These are phyloP conservation scores for Diplodia seriata DNA, from an alignment of 2,329 filamentous ascomycete species.

Conservation along the genomic window DNA sequence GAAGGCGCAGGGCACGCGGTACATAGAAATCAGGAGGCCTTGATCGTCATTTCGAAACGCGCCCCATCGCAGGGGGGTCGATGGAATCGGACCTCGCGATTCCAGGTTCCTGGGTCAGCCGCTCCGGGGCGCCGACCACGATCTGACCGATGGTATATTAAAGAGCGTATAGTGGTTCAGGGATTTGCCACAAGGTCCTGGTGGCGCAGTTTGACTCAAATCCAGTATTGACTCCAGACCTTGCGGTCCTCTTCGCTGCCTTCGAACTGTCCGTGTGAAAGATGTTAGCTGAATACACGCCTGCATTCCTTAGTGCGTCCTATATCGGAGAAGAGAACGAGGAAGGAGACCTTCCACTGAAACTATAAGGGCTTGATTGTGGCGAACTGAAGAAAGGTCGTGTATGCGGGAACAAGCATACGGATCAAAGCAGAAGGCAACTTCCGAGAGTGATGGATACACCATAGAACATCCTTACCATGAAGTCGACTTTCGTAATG, in stretches of 20 bases:
- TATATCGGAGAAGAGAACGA: neutral
- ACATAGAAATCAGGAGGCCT: neutral
- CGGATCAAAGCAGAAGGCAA: conserved; percentile 1
- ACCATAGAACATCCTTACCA: conserved; percentile 48
- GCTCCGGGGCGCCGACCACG: neutral
- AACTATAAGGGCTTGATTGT: neutral
- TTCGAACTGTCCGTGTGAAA: conserved; percentile 60
- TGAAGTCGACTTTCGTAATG: conserved; percentile 76
- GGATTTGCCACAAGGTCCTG: neutral
- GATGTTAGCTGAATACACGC: neutral
- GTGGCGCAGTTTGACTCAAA: conserved; percentile 49
- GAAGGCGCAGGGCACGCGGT: neutral
- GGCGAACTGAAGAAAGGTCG: neutral
- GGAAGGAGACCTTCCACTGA: neutral
- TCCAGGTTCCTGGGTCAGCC: conserved; percentile 23
- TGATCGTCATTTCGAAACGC: neutral
- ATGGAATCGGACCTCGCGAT: neutral
- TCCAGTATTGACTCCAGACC: conserved; percentile 81
- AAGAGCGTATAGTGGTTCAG: neutral
- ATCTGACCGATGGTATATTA: neutral
- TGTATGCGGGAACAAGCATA: conserved; percentile 1
- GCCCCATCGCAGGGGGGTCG: neutral
- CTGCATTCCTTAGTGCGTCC: conserved; percentile 3
- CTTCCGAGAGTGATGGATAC: neutral
- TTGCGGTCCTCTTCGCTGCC: conserved; percentile 72